A percentile compares a stretch with the other conserved stretches of the same genome.
Conservation (phyloP, 2,329 filamentous ascomycete species). For the Epichloe typhina region DNA sequence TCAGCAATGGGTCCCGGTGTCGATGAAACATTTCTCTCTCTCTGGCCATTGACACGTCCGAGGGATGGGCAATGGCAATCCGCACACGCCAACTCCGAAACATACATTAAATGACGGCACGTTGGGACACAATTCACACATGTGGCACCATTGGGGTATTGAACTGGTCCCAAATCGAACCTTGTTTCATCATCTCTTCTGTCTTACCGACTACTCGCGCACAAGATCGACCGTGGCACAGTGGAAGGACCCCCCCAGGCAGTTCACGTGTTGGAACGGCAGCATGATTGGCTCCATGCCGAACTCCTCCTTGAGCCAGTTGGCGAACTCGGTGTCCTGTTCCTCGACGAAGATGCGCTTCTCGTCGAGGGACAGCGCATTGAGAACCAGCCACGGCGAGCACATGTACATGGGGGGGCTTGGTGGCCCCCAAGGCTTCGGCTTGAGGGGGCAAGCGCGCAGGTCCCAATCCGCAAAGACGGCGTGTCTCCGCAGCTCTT, state of each 20-base stretch:
- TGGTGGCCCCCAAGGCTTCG: slow-evolving; percentile 3
- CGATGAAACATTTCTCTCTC: too few species aligned
- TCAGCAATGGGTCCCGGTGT: too few species aligned
- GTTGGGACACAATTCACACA: too few species aligned
- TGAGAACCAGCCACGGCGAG: slow-evolving; percentile 15
- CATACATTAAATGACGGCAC: too few species aligned
- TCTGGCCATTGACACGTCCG: too few species aligned
- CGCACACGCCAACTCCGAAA: too few species aligned
- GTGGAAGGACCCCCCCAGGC: slow-evolving; percentile 21
- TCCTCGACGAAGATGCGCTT: slow-evolving; percentile 15
- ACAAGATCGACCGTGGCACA: slow-evolving; percentile 15
- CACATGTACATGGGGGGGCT: slow-evolving; percentile 16
- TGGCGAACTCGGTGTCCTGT: slow-evolving; percentile 9
- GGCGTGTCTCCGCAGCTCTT: slow-evolving; percentile 11
- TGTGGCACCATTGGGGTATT: background rate
- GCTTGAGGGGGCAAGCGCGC: slow-evolving; percentile 11
- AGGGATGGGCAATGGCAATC: too few species aligned
- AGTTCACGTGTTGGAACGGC: slow-evolving; percentile 19
- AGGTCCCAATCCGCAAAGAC: slow-evolving; percentile 17
- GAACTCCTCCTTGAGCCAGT: slow-evolving; percentile 8
- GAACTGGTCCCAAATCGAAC: background rate
- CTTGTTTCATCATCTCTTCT: background rate
- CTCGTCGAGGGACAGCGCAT: slow-evolving; percentile 15
- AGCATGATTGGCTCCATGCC: slow-evolving; percentile 8
- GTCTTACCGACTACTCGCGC: background rate